Conservation (phyloP, 352 stramenopile genomes). For the Pythium pyrilobum region DNA sequence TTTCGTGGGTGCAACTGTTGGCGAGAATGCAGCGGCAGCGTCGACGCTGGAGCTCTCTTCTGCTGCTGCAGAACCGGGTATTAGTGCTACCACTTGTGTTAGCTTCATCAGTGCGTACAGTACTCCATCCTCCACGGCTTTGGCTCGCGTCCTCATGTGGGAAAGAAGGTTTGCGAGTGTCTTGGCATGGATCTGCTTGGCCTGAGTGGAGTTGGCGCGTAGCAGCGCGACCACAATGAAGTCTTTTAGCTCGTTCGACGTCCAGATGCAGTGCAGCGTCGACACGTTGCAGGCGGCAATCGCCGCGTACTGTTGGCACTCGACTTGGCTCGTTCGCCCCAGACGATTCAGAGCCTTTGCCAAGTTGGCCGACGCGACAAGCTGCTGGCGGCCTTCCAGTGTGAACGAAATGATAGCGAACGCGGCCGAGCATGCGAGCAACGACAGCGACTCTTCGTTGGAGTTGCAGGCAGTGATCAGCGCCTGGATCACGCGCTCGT, state of each 20-base stretch:
- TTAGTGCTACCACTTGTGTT: conserved; percentile 34
- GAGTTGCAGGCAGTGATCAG: conserved; percentile 65
- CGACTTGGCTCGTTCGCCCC: conserved; percentile 59
- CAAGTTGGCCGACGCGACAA: conserved; percentile 41
- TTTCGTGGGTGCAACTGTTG: background rate
- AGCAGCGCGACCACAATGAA: conserved; percentile 78
- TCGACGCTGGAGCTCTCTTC: background rate
- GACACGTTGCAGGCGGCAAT: conserved; percentile 79
- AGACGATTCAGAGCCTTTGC: conserved; percentile 67
- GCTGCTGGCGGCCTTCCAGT: conserved; percentile 42
- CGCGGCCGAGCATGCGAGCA: conserved; percentile 66
- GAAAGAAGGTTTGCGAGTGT: conserved; percentile 75
- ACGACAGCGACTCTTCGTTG: conserved; percentile 61
- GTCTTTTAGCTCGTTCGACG: conserved; percentile 66
- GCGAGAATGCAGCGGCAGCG: too few relatives aligned
- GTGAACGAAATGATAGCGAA: conserved; percentile 82
- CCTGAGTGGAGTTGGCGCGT: conserved; percentile 69
- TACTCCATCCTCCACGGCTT: conserved; percentile 69
- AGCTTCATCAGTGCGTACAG: conserved; percentile 80
- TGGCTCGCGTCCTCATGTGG: conserved; percentile 38
- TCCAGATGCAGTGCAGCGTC: conserved; percentile 64
- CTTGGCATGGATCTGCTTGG: conserved; percentile 80
- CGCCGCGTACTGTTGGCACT: conserved; percentile 75
- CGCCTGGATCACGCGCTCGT: conserved; percentile 44
- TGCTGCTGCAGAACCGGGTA: background rate